Evolutionary conservation across 805 yeast species (phyloP), one percentile per base, ranked within the genome.

Genomic region (Teunomyces gatunensis): DNA sequence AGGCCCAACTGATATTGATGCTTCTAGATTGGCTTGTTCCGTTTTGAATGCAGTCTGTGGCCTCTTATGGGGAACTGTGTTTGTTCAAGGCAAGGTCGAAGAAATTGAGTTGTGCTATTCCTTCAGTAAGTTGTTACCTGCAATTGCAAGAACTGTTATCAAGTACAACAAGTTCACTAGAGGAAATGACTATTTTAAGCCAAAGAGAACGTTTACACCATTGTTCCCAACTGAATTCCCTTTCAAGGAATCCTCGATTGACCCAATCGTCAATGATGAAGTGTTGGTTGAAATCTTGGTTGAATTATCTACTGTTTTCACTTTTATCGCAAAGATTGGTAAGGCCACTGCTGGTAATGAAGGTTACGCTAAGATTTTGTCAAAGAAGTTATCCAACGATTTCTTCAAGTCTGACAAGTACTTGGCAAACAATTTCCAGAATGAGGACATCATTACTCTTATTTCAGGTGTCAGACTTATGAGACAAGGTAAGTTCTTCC

Each of bases 181-280:
- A 49, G 63, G 69, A 20, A 68, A 71, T 47, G 78, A 74, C 15
- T 69, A 72, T 45, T 78, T 79, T 64, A 75, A 74, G 49, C 78
- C 83, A 30, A 83, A 79, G 65, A 77, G 89, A 67, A 75, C 81
- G 0, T 86, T 84, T 58, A 83, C 89, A 0, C 75, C 73, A 23
- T 66, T 88, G 35, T 90, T 89, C 69, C 96, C 94, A 6, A 72
- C 74, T 25, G 63, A 67, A 12, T 80, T 78, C 57, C 96, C 96
- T 13, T 84, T 85, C 58, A 67, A 68, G 42, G 84, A 81, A 37
- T 58, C 74, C 27, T 81, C 91, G 0, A 78, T 87, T 54, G 96
- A 89, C 59, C 84, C 95, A 0, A 73, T 83, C 39, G 86, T 87
- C 15, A 80, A 81, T 52, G 87, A 84, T 51, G 87, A 83, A 53